Evolutionary conservation across 495 filamentous ascomycete species (phyloP).

Genomic region (Parachaetomium inaequale): DNA sequence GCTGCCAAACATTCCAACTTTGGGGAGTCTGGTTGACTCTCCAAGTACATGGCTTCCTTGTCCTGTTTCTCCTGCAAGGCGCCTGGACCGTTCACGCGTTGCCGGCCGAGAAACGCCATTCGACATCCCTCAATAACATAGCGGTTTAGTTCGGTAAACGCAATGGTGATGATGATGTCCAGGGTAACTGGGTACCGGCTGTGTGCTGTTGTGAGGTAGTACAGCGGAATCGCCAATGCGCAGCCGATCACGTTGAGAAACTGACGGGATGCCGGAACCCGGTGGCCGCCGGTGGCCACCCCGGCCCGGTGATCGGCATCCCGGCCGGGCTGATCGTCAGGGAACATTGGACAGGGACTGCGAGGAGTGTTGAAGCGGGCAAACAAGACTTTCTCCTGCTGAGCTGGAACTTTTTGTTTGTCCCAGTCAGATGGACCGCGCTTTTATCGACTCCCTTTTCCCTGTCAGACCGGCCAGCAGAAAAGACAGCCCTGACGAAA

Average conservation of each 20-base stretch:
- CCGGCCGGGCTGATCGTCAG: not conserved
- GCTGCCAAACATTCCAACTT: constrained; percentile 10
- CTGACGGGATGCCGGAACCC: constrained; percentile 4
- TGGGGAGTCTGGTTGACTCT: not conserved
- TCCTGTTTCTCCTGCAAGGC: not conserved
- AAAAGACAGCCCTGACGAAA: not conserved
- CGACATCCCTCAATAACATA: constrained; percentile 13
- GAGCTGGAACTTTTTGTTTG: not conserved
- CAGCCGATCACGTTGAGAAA: constrained; percentile 15
- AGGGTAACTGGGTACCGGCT: constrained; percentile 11
- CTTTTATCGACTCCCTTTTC: not conserved
- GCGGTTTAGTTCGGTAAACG: constrained; percentile 16
- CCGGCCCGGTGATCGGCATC: not conserved
- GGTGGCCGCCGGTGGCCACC: not conserved
- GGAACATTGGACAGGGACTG: not conserved
- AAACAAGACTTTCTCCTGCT: not conserved
- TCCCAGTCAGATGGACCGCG: not conserved
- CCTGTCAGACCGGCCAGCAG: not conserved
- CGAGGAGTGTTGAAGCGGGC: not conserved
- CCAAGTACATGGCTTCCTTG: not conserved
- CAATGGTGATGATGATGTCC: constrained; percentile 17
- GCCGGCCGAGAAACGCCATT: not conserved
- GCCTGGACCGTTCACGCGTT: not conserved
- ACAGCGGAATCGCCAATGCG: constrained; percentile 4
- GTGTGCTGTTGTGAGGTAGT: constrained; percentile 12